Evolutionary conservation across 179 eudicot genomes (phyloP).

Genomic region (Beta lomatogona): DNA sequence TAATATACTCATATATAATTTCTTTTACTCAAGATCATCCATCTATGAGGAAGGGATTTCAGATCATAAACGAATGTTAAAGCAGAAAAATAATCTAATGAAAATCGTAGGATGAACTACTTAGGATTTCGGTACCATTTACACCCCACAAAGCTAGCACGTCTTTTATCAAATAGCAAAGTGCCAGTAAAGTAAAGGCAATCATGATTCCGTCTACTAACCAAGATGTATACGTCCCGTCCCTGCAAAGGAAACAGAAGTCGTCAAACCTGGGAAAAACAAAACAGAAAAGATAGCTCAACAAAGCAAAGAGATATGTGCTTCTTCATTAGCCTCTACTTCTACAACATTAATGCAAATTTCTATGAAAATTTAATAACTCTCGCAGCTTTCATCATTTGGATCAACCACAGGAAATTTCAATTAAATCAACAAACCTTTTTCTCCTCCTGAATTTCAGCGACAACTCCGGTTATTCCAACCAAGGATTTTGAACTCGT

Average conservation of each 20-base stretch:
- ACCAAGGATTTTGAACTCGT: slow-evolving; percentile 96
- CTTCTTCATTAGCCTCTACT: neutral
- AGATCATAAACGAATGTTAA: neutral
- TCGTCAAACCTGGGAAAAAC: slow-evolving; percentile 15
- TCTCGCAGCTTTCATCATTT: neutral
- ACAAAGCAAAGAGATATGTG: slow-evolving; percentile 1
- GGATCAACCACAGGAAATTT: neutral
- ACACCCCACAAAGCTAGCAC: neutral
- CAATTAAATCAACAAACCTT: slow-evolving; percentile 51
- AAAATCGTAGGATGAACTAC: neutral
- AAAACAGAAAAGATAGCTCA: slow-evolving; percentile 7
- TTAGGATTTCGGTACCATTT: too few species aligned
- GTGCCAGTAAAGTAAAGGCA: slow-evolving; percentile 3
- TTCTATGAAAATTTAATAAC: neutral
- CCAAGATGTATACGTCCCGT: slow-evolving; percentile 92
- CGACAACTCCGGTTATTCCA: slow-evolving; percentile 80
- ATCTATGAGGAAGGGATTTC: neutral
- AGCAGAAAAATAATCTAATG: neutral
- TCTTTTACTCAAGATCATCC: neutral
- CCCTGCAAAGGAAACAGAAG: slow-evolving; percentile 60
- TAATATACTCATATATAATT: neutral
- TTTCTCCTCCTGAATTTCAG: slow-evolving; percentile 93
- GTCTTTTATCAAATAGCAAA: neutral
- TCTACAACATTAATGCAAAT: neutral
- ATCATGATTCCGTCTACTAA: slow-evolving; percentile 42